Evolutionary conservation across 495 filamentous ascomycete genomes (phyloP).

Genomic region (Podospora pseudoanserina): DNA sequence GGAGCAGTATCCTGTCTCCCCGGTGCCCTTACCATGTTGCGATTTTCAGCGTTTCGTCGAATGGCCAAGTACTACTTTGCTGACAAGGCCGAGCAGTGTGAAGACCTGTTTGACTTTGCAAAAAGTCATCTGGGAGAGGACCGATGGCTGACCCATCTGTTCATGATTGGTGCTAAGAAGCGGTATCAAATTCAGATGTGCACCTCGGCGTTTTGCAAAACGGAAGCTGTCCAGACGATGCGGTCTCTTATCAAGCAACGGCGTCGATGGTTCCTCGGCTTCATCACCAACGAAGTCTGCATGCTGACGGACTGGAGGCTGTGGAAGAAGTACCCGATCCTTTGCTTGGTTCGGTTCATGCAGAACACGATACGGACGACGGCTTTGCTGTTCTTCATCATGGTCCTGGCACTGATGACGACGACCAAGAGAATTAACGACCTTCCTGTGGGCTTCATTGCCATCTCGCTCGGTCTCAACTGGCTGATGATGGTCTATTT

Average conservation of each 20-base stretch:
- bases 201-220: constrained; percentile 97
- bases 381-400: constrained; percentile 90
- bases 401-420: constrained; percentile 82
- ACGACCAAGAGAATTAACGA: constrained; percentile 73
- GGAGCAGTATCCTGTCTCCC: constrained; percentile 94
- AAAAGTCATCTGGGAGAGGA: constrained; percentile 97
- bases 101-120: constrained; percentile 94
- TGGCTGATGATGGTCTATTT: constrained; percentile 98
- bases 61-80: constrained; percentile 99
- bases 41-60: constrained; percentile 92
- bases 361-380: constrained; percentile 97
- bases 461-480: constrained; percentile 90
- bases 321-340: constrained; percentile 86
- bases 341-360: constrained; percentile 87
- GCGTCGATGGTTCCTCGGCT: constrained; percentile 93
- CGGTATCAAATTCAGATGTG: constrained; percentile 97
- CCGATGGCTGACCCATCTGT: constrained; percentile 95
- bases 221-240: constrained; percentile 91
- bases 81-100: constrained; percentile 93
- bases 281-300: constrained; percentile 97
- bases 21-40: constrained; percentile 88
- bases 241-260: constrained; percentile 87
- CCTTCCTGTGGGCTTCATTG: constrained; percentile 91
- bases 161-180: constrained; percentile 95
- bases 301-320: constrained; percentile 94